Evolutionary conservation across 2,329 filamentous ascomycete species (phyloP).

Genomic region (Talaromyces marneffei): DNA sequence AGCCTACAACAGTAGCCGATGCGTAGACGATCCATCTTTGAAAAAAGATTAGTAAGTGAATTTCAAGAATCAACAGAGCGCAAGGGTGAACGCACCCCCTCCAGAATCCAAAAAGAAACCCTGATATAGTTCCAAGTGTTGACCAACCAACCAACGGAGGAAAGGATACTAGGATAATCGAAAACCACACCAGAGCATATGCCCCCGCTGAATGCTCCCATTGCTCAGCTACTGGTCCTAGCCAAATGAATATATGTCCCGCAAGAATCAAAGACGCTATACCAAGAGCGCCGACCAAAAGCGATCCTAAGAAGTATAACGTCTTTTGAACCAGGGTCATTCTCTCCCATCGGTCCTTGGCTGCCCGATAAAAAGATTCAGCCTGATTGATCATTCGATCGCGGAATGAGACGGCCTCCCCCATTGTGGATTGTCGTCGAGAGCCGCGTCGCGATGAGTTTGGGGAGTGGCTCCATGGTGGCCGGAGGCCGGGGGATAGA

Average conservation of each 20-base stretch:
- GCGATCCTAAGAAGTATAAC: slow-evolving; percentile 47
- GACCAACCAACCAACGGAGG: slow-evolving; percentile 86
- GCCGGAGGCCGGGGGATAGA: slow-evolving; percentile 38
- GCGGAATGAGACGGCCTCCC: slow-evolving; percentile 28
- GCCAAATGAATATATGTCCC: slow-evolving; percentile 68
- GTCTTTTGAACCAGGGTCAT: slow-evolving; percentile 55
- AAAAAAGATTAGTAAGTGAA: background rate
- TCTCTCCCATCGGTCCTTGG: slow-evolving; percentile 31
- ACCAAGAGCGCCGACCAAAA: slow-evolving; percentile 50
- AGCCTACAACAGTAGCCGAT: slow-evolving; percentile 70
- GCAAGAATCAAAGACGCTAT: slow-evolving; percentile 72
- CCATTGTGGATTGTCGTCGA: slow-evolving; percentile 21
- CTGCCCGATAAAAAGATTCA: slow-evolving; percentile 29
- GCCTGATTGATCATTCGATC: slow-evolving; percentile 36
- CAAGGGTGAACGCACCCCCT: slow-evolving; percentile 54
- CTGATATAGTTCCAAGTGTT: slow-evolving; percentile 63
- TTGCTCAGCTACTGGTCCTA: slow-evolving; percentile 65
- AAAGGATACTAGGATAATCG: slow-evolving; percentile 72
- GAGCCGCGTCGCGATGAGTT: slow-evolving; percentile 35
- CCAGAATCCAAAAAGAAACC: slow-evolving; percentile 66
- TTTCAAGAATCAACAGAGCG: background rate
- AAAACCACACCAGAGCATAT: slow-evolving; percentile 66
- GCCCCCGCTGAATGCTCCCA: slow-evolving; percentile 72
- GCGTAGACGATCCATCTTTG: slow-evolving; percentile 77
- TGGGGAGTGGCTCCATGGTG: slow-evolving; percentile 48